Base-by-base conservation (phyloP, 495 filamentous ascomycete species). In the Penicillium cataractarum region DNA sequence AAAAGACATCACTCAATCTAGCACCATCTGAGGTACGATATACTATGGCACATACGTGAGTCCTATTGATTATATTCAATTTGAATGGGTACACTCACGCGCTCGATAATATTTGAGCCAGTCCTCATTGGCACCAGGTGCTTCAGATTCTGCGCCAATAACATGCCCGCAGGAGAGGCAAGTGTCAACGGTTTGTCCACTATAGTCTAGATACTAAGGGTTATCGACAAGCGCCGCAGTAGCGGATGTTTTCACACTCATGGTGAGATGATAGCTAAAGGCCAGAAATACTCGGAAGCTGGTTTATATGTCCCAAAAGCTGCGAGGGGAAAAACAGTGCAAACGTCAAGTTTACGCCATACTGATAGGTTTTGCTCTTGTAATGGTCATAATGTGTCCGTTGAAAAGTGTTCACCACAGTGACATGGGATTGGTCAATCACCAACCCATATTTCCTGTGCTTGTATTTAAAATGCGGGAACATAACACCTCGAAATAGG, bases 71-170 rank as follows among this genome's bases (percentile, higher is more conserved):
- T 42, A 39, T 21, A 51, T 50, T 7, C 19, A 2, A 7, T 31
- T 51, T 24, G 10, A 24, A 35, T 27, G 40, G 9, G 9, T 4
- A 51, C 60, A 37, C 33, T 37, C 32, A 62, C 60, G 15, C 29
- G 60, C 60, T 52, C 33, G 52, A 51, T 57, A 62, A 32, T 57
- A 57, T 44, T 46, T 57, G 12, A 57, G 10, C 55, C 55, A 57
- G 53, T 55, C 51, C 29, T 35, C n/a, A 21, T 54, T 22, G 22
- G 26, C 17, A 35, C 29, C 29, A 54, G 51, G 51, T n/a, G 27
- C 27, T 32, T 17, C 12, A 33, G 10, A 35, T 54, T 54, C 51
- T 54, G 10, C 51, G 15, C 51, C 51, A 33, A 54, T 54, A 54
- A 22, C 10, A 32, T 54, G 26, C 35, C 29, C 29, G 29, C 51